These are phyloP conservation scores for Sphagnum magellanicum DNA, from an alignment of 228 moss, liverwort and hornwort genomes.

Conservation along the genomic window DNA sequence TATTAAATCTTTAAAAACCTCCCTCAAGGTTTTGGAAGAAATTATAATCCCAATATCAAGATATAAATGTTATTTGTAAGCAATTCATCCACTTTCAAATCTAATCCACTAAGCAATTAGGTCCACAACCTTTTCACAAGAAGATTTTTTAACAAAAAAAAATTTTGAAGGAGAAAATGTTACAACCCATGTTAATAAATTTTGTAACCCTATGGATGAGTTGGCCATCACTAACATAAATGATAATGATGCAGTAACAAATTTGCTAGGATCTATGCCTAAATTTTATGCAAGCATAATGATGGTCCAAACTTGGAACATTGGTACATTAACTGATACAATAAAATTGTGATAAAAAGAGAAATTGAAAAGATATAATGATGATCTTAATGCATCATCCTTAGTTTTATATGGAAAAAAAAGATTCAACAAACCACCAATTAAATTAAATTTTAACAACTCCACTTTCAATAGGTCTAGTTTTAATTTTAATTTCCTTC, in stretches of 20 bases:
- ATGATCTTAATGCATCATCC: not conserved
- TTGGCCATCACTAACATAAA: not conserved
- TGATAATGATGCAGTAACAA: not conserved
- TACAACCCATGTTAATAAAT: not conserved
- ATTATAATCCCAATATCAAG: not conserved
- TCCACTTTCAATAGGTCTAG: not conserved
- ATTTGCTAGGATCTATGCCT: conserved; percentile 1
- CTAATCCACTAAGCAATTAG: too few relatives aligned
- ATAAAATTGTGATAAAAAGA: not conserved
- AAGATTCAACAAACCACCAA: not conserved
- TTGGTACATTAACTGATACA: not conserved
- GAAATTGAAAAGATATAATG: not conserved
- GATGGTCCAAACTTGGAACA: not conserved
- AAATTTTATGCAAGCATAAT: not conserved
- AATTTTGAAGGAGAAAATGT: not conserved
- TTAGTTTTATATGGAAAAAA: not conserved
- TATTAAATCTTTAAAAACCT: conserved; percentile 1
- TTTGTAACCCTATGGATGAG: not conserved
- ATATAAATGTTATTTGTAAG: not conserved
- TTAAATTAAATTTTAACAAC: not conserved
- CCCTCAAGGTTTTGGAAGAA: not conserved
- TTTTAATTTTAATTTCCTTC: not conserved
- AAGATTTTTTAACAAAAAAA: conserved; percentile 3
- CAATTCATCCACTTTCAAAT: too few relatives aligned
- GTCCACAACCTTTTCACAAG: not conserved